Conservation (phyloP, 495 filamentous ascomycete species). For the Lophiotrema nucula region DNA sequence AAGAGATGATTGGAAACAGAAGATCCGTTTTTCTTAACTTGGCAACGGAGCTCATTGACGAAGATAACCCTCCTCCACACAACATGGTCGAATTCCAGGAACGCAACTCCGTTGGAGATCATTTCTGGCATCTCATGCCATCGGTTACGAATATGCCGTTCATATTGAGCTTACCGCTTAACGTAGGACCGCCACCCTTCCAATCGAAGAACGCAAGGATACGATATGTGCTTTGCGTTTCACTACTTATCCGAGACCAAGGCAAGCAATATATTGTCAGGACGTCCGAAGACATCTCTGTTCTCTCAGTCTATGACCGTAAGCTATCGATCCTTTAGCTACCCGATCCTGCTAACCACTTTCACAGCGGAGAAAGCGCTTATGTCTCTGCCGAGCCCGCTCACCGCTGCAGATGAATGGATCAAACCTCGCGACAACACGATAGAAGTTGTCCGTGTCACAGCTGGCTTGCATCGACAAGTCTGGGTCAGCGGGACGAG, state of each 20-base stretch:
- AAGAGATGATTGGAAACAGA: slow-evolving; percentile 46
- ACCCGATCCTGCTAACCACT: slow-evolving; percentile 36
- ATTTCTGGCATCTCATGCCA: slow-evolving; percentile 50
- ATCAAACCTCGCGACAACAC: slow-evolving; percentile 38
- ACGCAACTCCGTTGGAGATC: slow-evolving; percentile 36
- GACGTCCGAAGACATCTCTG: slow-evolving; percentile 38
- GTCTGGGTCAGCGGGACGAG: slow-evolving; percentile 59
- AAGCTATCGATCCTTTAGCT: slow-evolving; percentile 16
- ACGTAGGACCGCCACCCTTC: slow-evolving; percentile 57
- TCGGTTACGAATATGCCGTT: slow-evolving; percentile 51
- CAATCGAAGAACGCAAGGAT: slow-evolving; percentile 52
- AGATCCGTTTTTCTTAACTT: slow-evolving; percentile 51
- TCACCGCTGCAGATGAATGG: slow-evolving; percentile 52
- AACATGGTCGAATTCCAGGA: slow-evolving; percentile 48
- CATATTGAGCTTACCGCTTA: slow-evolving; percentile 52
- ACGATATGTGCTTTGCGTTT: slow-evolving; percentile 48
- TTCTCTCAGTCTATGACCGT: slow-evolving; percentile 43
- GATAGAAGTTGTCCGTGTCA: slow-evolving; percentile 48
- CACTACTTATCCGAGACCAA: slow-evolving; percentile 43
- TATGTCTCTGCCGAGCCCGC: slow-evolving; percentile 50
- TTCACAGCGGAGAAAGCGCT: slow-evolving; percentile 54
- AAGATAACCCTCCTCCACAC: slow-evolving; percentile 49
- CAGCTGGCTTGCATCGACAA: slow-evolving; percentile 56
- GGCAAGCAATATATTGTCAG: slow-evolving; percentile 47
- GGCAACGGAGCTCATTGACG: slow-evolving; percentile 52